Conservation (phyloP, 1,139 yeast genomes). For the Suhomyces kunorum region DNA sequence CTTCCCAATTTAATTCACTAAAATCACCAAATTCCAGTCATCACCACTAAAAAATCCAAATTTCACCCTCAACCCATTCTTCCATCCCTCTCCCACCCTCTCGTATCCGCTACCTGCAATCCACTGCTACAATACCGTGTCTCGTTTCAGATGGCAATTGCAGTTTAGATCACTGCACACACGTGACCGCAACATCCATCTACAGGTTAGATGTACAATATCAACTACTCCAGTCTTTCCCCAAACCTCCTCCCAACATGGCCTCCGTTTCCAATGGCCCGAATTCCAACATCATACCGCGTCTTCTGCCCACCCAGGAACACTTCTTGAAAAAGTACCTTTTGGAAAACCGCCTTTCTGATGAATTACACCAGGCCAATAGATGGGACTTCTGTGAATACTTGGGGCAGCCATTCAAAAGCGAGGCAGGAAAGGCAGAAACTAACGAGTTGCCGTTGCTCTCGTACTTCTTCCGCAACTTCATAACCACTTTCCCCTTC, state of each 20-base stretch:
- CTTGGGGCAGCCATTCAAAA: conserved; percentile 72
- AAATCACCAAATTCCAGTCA: too few relatives aligned
- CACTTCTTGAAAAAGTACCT: conserved; percentile 85
- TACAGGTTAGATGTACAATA: conserved; percentile 9
- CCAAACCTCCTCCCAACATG: background rate
- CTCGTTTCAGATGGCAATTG: too few relatives aligned
- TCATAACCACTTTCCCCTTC: conserved; percentile 73
- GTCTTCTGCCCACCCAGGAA: conserved; percentile 56
- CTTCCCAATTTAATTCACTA: too few relatives aligned
- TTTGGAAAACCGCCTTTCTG: conserved; percentile 57
- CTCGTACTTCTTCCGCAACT: conserved; percentile 62
- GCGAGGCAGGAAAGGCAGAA: conserved; percentile 14
- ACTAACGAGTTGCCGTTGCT: conserved; percentile 50
- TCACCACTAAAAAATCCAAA: too few relatives aligned
- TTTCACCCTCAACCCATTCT: too few relatives aligned
- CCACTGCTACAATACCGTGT: too few relatives aligned
- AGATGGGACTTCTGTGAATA: conserved; percentile 60
- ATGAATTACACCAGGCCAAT: conserved; percentile 61
- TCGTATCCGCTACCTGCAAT: too few relatives aligned
- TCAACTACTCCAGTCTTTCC: background rate
- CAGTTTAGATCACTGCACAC: too few relatives aligned
- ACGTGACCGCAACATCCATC: background rate
- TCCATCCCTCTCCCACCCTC: too few relatives aligned
- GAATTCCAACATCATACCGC: background rate
- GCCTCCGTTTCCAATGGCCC: background rate